phyloP scores from a whole-genome alignment of 2,329 filamentous ascomycete genomes.

The Cercospora sp. region DNA sequence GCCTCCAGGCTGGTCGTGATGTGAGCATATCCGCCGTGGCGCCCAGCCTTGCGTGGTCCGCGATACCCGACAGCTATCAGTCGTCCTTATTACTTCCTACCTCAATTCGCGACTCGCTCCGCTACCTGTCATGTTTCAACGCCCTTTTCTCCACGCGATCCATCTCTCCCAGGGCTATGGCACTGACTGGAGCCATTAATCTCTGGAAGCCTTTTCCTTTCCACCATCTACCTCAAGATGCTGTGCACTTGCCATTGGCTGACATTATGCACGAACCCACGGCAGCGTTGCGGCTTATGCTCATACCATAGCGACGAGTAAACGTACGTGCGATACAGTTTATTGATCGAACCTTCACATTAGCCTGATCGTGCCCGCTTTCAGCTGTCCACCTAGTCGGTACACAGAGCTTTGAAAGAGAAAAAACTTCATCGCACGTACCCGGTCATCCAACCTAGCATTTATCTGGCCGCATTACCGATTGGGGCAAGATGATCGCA shows the following conservation, averaged over 20 bases:
- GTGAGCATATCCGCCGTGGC: background rate
- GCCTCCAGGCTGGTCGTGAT: background rate
- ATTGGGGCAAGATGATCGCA: background rate
- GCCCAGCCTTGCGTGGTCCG: background rate
- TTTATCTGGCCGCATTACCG: background rate
- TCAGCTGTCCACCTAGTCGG: background rate
- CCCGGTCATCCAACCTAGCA: background rate
- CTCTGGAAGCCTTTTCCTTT: background rate
- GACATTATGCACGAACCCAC: background rate
- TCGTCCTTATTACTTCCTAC: background rate
- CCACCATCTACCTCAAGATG: background rate
- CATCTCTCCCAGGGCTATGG: background rate
- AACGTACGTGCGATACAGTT: background rate
- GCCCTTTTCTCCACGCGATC: background rate
- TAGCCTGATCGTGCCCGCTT: background rate
- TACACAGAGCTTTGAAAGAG: background rate
- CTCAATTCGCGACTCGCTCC: background rate
- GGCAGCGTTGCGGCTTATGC: background rate
- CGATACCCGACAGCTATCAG: background rate
- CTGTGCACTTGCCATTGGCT: background rate
- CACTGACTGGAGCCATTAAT: background rate
- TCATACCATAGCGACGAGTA: background rate
- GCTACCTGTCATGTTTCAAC: background rate
- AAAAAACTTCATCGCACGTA: background rate
- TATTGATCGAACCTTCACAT: background rate